These are phyloP conservation scores for Trichomonas tenax DNA, from an alignment of 208 protist genomes.

Conservation along the genomic window DNA sequence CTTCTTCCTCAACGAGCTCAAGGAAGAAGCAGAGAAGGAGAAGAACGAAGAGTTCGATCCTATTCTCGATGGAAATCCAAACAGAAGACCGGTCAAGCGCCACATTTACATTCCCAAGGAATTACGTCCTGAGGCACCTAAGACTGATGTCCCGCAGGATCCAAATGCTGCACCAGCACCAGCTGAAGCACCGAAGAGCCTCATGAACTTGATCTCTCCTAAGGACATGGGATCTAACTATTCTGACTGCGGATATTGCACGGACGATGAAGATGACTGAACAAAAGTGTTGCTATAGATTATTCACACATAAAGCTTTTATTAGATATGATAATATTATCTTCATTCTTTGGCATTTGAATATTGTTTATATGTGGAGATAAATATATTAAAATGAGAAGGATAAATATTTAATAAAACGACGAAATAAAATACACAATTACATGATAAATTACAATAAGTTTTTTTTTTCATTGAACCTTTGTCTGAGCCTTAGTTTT, in stretches of 20 bases:
- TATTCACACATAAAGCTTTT: no score
- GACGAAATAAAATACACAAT: no score
- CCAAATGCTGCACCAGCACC: not conserved
- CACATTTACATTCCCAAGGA: not conserved
- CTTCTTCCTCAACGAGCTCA: not conserved
- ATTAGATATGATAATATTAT: no score
- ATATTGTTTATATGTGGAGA: no score
- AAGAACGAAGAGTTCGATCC: not conserved
- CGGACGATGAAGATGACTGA: not conserved
- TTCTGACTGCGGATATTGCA: not conserved
- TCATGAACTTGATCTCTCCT: not conserved
- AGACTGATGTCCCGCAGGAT: not conserved
- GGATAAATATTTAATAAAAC: no score
- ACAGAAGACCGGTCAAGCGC: not conserved
- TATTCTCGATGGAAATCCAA: conserved; percentile 12
- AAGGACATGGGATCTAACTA: not conserved
- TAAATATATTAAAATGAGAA: no score
- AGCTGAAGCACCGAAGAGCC: not conserved
- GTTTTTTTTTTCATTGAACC: not conserved
- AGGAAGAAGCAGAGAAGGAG: not conserved
- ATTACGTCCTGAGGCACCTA: not conserved
- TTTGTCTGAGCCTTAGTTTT: not conserved
- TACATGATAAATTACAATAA: no score
- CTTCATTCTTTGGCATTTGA: no score
- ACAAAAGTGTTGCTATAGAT: not conserved